Base-by-base conservation (phyloP, 2,329 filamentous ascomycete genomes). In the Daldinia sp. region DNA sequence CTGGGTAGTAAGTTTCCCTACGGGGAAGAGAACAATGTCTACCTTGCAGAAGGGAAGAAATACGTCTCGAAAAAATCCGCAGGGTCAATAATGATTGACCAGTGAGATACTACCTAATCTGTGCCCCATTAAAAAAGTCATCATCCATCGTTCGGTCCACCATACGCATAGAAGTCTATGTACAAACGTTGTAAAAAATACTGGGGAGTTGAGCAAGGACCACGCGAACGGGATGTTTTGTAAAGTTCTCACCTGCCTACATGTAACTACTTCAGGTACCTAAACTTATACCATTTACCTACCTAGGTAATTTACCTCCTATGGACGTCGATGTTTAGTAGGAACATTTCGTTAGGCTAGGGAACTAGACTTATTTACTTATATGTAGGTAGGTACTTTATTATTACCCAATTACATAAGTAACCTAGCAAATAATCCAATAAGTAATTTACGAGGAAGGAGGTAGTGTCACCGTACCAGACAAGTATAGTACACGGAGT, bases 31-130 rank as follows among this genome's bases (percentile, higher is more conserved):
- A 50, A 52, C 29, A 47, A 49, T 23, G 19, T 34, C 30, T 37
- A 35, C 52, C 23, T 13, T 59, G 52, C 37, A 47, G 29, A 41
- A 30, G 7, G 15, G 37, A 59, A 53, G 47, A 37, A 54, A 56
- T 41, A 37, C 39, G 39, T 56, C 35, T 56, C 25, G 43, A 61
- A 58, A 61, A 61, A 58, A 35, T 39, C 52, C 45, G 21, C 45
- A 57, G 43, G 39, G 51, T 55, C 61, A 64, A 62, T 51, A 34
- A 64, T 35, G 49, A 58, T 61, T 51, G 53, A 54, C 51, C 57
- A 61, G 63, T 54, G 19, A 55, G 43, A 66, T 64, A 61, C 57
- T 39, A 66, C 64, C 61, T 58, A 64, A 64, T 64, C 50, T 61
- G 29, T 56, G 53, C 57, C 60, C 63, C 63, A 66, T 63, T 56